Base-by-base conservation (phyloP, 1,284 basidiomycete genomes). In the Coniophora puteana region DNA sequence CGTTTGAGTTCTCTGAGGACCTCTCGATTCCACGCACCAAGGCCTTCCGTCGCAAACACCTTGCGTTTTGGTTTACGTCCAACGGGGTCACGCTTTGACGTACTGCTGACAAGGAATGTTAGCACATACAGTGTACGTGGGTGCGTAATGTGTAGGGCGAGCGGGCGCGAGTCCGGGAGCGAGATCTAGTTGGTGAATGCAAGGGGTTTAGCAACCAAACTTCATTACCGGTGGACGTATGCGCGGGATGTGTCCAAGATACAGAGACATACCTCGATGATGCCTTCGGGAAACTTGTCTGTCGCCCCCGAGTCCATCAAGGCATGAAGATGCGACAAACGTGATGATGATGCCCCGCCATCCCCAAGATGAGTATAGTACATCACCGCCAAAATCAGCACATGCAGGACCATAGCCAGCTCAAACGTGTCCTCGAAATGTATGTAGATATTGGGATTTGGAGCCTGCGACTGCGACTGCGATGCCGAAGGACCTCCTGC, bases 11-110 rank as follows among this genome's bases (percentile, higher is more conserved):
- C 71, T 39, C 65, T 67, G 34, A 55, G 57, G 12, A 67, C 50
- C 48, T 75, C 74, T 36, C 62, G 66, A 29, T 79, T 76, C 47
- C 72, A 67, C 1, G 71, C 63, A 1, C 62, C 58, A n/a, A 87
- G 42, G 0, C 83, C 85, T 47, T 83, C 83, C 6, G 55, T 58
- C 0, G 83, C 78, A 61, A 86, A 89, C 0, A 83, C 65, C 39
- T 75, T 78, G 44, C 81, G 71, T 59, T 82, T 83, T 3, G 85
- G 85, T 43, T 76, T 81, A 14, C 83, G 68, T 24, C 84, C 86
- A 0, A 82, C 75, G 0, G 80, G 73, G 52, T 89, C 84, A 11
- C 81, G 75, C 51, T 85, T 85, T 1, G 82, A 73, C 1, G 76
- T 62, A 8, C 73, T 72, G 48, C 77, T 82, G 20, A 85, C 63